Evolutionary conservation across 1,284 basidiomycete genomes (phyloP).

Genomic region (Naganishia sp.): DNA sequence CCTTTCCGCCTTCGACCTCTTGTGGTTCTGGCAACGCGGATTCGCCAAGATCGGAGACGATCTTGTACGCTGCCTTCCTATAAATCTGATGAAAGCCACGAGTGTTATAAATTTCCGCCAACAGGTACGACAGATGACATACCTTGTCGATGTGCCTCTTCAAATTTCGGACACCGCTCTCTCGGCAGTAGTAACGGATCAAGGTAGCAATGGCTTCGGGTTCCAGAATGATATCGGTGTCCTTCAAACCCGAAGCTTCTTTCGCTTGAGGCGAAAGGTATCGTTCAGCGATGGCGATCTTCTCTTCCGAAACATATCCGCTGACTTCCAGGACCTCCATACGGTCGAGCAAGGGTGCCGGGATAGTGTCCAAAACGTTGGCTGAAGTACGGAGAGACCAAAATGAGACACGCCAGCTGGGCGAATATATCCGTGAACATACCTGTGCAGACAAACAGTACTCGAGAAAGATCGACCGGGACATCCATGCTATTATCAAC

Average conservation of each 20-base stretch:
- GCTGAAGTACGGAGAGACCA: constrained; percentile 55
- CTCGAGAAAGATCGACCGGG: constrained; percentile 91
- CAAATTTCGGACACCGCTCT: constrained; percentile 90
- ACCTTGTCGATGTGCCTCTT: constrained; percentile 98
- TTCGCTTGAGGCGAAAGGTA: constrained; percentile 95
- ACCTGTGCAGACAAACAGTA: constrained; percentile 96
- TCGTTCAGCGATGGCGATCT: constrained; percentile 84
- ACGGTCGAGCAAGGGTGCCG: constrained; percentile 90
- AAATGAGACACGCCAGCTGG: constrained; percentile 16
- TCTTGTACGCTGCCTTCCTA: constrained; percentile 90
- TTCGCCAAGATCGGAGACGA: constrained; percentile 90
- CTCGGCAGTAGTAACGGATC: constrained; percentile 95
- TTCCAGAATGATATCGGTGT: constrained; percentile 76
- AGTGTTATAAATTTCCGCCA: constrained; percentile 67
- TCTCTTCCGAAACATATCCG: constrained; percentile 96
- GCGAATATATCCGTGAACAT: constrained; percentile 31
- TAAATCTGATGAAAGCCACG: constrained; percentile 71
- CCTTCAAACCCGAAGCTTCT: constrained; percentile 82
- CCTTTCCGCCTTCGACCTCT: constrained; percentile 35
- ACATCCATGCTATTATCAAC: constrained; percentile 76
- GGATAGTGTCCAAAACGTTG: constrained; percentile 93
- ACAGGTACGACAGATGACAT: constrained; percentile 47
- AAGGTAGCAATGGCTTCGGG: constrained; percentile 80
- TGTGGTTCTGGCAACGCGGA: constrained; percentile 72
- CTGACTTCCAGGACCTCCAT: constrained; percentile 98